Evolutionary conservation across 345 rosid species (phyloP).

Genomic region (Bruguiera parviflora): DNA sequence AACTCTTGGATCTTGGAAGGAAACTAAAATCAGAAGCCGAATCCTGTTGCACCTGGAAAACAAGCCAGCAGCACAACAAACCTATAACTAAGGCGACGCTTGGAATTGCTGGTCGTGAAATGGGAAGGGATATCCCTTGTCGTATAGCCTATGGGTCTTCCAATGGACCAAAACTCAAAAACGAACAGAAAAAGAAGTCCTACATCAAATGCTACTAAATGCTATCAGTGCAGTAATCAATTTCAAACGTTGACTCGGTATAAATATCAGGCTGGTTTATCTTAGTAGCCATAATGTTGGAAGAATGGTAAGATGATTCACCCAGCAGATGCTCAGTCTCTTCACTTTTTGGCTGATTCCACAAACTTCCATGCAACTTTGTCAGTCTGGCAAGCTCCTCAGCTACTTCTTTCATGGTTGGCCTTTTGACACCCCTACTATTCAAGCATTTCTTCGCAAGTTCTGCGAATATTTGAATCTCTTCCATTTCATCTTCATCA

Average conservation of each 20-base stretch:
- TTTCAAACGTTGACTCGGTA: not conserved
- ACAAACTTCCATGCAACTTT: not conserved
- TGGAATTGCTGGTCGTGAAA: no score
- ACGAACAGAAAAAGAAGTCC: no score
- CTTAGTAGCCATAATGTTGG: not conserved
- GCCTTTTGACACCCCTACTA: slow-evolving; percentile 3
- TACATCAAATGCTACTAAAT: no score
- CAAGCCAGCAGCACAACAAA: no score
- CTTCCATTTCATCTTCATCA: slow-evolving; percentile 16
- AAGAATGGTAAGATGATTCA: not conserved
- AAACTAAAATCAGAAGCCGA: no score
- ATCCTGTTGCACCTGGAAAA: no score
- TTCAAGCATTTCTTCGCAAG: slow-evolving; percentile 14
- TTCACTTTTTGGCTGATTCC: not conserved
- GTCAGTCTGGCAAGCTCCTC: slow-evolving; percentile 13
- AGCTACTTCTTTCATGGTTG: slow-evolving; percentile 12
- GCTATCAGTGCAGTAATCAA: not conserved
- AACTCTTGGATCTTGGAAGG: no score
- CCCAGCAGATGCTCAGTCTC: slow-evolving; percentile 1
- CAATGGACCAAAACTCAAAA: no score
- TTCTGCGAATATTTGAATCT: slow-evolving; percentile 22
- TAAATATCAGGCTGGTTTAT: not conserved
- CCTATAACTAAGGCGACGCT: no score
- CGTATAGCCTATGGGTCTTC: no score
- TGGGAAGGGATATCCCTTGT: no score